Percentiles rank a stretch among this genome's conserved stretches.
phyloP scores from a whole-genome alignment of 257 asterid species.

The Solanum chaucha region DNA sequence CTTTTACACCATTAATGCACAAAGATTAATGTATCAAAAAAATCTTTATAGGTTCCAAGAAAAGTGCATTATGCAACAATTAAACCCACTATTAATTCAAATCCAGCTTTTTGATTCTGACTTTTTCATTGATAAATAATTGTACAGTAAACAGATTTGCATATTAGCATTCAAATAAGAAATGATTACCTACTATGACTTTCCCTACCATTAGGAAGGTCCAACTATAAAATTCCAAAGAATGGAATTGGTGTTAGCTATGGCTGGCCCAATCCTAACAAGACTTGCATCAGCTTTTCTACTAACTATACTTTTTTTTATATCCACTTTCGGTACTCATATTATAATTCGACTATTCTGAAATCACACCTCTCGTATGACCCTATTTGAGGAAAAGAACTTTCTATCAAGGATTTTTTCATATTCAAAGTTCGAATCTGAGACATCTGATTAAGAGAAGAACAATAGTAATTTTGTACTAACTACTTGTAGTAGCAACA shows the following conservation, averaged over 20 bases:
- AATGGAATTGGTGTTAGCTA: background rate
- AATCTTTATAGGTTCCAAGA: background rate
- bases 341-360: rapidly evolving
- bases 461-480: background rate
- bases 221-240: background rate
- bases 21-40: background rate
- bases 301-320: background rate
- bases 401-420: too few species aligned
- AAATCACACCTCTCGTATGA: rapidly evolving
- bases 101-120: background rate
- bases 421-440: too few species aligned
- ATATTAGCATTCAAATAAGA: background rate
- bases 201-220: background rate
- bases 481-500: background rate
- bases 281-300: background rate
- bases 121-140: background rate
- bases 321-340: too few species aligned
- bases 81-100: background rate
- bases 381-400: rapidly evolving
- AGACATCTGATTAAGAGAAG: too few species aligned
- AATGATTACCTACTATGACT: background rate
- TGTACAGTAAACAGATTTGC: background rate
- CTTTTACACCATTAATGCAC: background rate
- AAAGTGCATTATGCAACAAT: background rate
- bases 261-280: background rate